These are phyloP conservation scores for Wickerhamomyces sp. DNA, from an alignment of 1,139 yeast species.

Conservation along the genomic window DNA sequence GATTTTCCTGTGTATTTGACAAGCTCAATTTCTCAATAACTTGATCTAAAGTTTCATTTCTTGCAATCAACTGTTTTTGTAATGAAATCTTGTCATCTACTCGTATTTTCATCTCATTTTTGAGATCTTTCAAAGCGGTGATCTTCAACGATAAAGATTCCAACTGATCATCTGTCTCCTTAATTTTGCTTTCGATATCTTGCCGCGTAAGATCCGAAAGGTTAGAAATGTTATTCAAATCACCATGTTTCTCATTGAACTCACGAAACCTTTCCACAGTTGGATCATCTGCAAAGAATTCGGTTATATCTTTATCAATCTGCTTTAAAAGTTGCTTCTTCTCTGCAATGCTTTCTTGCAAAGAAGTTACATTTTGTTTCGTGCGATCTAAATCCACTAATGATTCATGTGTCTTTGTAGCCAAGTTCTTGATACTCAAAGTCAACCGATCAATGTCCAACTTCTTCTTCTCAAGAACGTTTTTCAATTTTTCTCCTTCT, in stretches of 20 bases:
- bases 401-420: slow-evolving; percentile 1
- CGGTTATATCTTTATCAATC: background rate
- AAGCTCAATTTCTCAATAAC: background rate
- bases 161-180: slow-evolving; percentile 1
- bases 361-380: too few species aligned
- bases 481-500: slow-evolving; percentile 25
- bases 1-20: background rate
- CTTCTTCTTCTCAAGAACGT: slow-evolving; percentile 8
- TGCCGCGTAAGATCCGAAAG: background rate
- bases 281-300: background rate
- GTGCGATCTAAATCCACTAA: slow-evolving; percentile 1
- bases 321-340: too few species aligned
- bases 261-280: background rate
- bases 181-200: background rate
- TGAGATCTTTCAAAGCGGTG: slow-evolving; percentile 1
- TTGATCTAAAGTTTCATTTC: background rate
- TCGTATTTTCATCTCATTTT: slow-evolving; percentile 4
- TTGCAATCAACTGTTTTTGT: slow-evolving; percentile 1
- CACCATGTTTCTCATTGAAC: background rate
- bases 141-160: background rate
- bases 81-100: slow-evolving; percentile 1
- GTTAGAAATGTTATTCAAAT: background rate
- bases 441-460: slow-evolving; percentile 7
- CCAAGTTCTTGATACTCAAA: background rate
- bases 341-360: too few species aligned